phyloP scores from a whole-genome alignment of 805 yeast genomes.

The Millerozyma acaciae region DNA sequence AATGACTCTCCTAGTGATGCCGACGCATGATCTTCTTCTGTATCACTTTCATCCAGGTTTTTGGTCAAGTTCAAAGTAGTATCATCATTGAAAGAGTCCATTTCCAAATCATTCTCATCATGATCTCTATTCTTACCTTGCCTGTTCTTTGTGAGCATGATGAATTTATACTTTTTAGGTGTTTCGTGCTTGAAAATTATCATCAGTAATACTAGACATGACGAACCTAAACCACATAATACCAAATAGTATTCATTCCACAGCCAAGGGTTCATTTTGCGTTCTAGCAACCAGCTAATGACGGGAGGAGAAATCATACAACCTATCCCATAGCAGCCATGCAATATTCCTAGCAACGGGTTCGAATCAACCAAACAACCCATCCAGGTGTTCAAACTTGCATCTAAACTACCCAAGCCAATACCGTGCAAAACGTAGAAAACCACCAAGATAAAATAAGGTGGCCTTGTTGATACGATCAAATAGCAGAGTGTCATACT shows the following conservation, averaged over 20 bases:
- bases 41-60: neutral
- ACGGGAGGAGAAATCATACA: constrained; percentile 49
- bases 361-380: constrained; percentile 45
- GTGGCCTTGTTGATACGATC: constrained; percentile 37
- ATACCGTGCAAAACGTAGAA: constrained; percentile 46
- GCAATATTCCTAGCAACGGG: constrained; percentile 49
- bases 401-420: constrained; percentile 56
- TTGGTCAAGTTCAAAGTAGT: constrained; percentile 6
- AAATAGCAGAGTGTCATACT: constrained; percentile 36
- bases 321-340: constrained; percentile 52
- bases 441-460: constrained; percentile 36
- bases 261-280: constrained; percentile 34
- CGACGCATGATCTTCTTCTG: constrained; percentile 4
- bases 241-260: constrained; percentile 48
- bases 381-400: constrained; percentile 51
- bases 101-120: constrained; percentile 5
- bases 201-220: constrained; percentile 19
- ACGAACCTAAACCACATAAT: constrained; percentile 23
- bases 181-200: constrained; percentile 41
- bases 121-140: constrained; percentile 6
- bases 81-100: constrained; percentile 7
- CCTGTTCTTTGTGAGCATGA: constrained; percentile 9
- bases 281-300: constrained; percentile 37
- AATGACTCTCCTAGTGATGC: constrained; percentile 30
- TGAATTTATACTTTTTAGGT: constrained; percentile 39